phyloP scores from a whole-genome alignment of 1,139 yeast species.

The Pichia cactophila region DNA sequence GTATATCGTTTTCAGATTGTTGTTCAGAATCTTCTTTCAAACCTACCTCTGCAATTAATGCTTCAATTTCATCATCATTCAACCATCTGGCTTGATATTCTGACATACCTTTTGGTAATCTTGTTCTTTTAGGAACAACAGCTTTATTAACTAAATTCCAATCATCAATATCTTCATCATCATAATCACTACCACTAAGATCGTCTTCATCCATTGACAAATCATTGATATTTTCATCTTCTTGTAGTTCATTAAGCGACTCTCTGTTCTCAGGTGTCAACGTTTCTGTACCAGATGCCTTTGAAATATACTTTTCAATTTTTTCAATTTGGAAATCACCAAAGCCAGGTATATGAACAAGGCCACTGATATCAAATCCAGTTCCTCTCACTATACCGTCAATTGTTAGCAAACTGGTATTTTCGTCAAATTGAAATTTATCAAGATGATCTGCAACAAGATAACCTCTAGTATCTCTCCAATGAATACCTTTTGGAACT shows the following conservation, averaged over 20 bases:
- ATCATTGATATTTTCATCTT: slow-evolving; percentile 40
- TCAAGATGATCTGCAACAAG: slow-evolving; percentile 61
- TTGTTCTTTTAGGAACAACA: slow-evolving; percentile 28
- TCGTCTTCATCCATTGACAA: slow-evolving; percentile 51
- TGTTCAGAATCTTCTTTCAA: slow-evolving; percentile 28
- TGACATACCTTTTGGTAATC: slow-evolving; percentile 81
- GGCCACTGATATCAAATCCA: slow-evolving; percentile 69
- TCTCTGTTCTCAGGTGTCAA: slow-evolving; percentile 54
- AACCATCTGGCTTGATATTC: slow-evolving; percentile 95
- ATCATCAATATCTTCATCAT: slow-evolving; percentile 29
- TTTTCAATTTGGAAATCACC: slow-evolving; percentile 81
- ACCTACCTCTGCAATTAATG: slow-evolving; percentile 47
- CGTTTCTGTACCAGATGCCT: slow-evolving; percentile 25
- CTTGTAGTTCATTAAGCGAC: slow-evolving; percentile 54
- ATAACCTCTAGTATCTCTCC: slow-evolving; percentile 93
- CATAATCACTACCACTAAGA: slow-evolving; percentile 37
- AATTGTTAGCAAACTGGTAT: slow-evolving; percentile 42
- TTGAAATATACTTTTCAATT: slow-evolving; percentile 43
- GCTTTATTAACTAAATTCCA: slow-evolving; percentile 36
- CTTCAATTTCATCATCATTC: slow-evolving; percentile 46
- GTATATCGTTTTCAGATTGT: slow-evolving; percentile 31
- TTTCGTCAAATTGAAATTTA: slow-evolving; percentile 34
- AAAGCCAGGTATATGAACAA: slow-evolving; percentile 78
- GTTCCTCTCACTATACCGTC: slow-evolving; percentile 84
- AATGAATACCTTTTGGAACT: slow-evolving; percentile 73